Evolutionary conservation across 83 land plant genomes (phyloP), one percentile per base, ranked within the genome.

Genomic region (Picea mariana): DNA sequence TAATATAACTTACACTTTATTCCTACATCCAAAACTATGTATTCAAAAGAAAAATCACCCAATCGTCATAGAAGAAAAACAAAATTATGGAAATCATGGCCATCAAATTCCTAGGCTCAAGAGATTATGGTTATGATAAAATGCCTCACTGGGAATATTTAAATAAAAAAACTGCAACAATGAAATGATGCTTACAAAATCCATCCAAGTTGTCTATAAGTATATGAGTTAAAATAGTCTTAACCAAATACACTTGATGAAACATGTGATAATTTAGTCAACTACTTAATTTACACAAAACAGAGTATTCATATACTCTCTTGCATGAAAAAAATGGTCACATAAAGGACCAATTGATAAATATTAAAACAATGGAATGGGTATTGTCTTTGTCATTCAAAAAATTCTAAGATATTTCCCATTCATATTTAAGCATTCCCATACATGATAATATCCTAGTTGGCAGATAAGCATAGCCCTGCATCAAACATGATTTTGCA

Each of bases 341-440:
- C 68, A 93, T 85, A 80, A 94, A 91, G 23, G 92, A 94, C 96
- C 96, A 94, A 82, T 89, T 94, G 5, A 90, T 79, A 73, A 91
- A 94, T 89, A 88, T 82, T 83, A 94, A 89, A 47, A 89, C 92
- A 11, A 94, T 72, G 79, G 92, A 92, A 76, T 91, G 92, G 63
- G 34, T 72, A 17, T 55, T 21, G 6, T 90, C 88, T 17, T 94
- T 92, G 11, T 94, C 92, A 64, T 85, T 85, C 34, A 88, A 66
- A 34, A 94, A 94, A 66, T 90, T 94, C 94, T 94, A 91, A 8
- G 92, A 92, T 23, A 94, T 77, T 4, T 91, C 94, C 79, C 86
- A 87, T 52, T 91, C 94, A 67, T 90, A 94, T 1, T 83, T 86
- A 0, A 91, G 92, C 75, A 94, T 81, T 3, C 92, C 87, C 92